Base-by-base conservation (phyloP, 2,329 filamentous ascomycete species). In the Paecilomyces dactylethromorphus region DNA sequence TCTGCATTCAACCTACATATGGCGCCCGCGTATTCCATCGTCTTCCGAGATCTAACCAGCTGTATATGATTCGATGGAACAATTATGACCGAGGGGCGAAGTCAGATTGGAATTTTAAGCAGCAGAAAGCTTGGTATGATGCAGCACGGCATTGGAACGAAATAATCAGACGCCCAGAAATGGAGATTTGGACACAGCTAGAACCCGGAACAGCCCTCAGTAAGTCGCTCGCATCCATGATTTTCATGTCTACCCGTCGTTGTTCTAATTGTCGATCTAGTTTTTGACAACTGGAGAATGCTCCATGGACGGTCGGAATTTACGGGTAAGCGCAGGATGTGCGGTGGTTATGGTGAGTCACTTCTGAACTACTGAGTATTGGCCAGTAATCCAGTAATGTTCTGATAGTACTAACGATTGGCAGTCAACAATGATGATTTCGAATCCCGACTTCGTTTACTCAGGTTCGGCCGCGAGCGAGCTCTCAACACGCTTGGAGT, bases 221-320 rank as follows among this genome's bases (percentile, higher is more conserved):
- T 92, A 78, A 74, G 86, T 80, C 2, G 32, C 55, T 18, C 6
- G 24, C 11, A n/a, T 32, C 33, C 13, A 45, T n/a, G 4, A n/a
- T 15, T 15, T 6, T 18, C 39, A 18, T 45, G 39, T 10, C n/a
- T n/a, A n/a, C 6, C 5, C 5, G 35, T 18, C 39, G n/a, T 18
- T 45, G 5, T 21, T 50, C 13, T 57, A 33, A 18, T 31, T 62
- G 33, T 2, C 4, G 53, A 50, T 54, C 11, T 65, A 90, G 89
- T 97, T 53, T 97, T 99, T 73, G 91, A 99, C 71, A 97, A 99
- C 69, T 97, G 93, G 92, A 84, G 94, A 60, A 89, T 97, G 33
- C 77, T 97, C 65, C 94, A 99, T 74, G 94, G 93, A 1, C 82
- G 94, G 66, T 87, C 87, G 56, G 84, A 84, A 0, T 99, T 97